phyloP scores from a whole-genome alignment of 768 basidiomycete species.

The Crassisporium funariophilum region DNA sequence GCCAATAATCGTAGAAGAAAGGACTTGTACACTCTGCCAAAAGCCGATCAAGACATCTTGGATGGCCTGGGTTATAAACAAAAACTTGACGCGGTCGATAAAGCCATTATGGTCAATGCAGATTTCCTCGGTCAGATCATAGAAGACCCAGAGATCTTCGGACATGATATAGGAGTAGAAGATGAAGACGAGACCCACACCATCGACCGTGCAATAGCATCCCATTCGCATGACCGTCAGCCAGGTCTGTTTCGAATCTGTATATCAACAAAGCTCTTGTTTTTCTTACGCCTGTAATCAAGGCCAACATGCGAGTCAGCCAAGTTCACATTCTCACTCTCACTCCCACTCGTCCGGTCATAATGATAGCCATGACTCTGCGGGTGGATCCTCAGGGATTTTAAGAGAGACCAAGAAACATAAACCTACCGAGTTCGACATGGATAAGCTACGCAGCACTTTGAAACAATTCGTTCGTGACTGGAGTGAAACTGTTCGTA shows the following conservation, averaged over 20 bases:
- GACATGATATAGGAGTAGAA: slow-evolving; percentile 43
- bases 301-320: slow-evolving; percentile 15
- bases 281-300: background rate
- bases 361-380: slow-evolving; percentile 37
- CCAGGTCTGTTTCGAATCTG: background rate
- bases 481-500: slow-evolving; percentile 79
- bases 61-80: slow-evolving; percentile 70
- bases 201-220: background rate
- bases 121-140: slow-evolving; percentile 76
- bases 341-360: slow-evolving; percentile 31
- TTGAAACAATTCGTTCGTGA: slow-evolving; percentile 92
- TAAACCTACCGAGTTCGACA: slow-evolving; percentile 69
- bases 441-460: slow-evolving; percentile 91
- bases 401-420: slow-evolving; percentile 32
- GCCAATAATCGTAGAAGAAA: slow-evolving; percentile 69
- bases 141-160: slow-evolving; percentile 81
- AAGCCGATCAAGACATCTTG: slow-evolving; percentile 69
- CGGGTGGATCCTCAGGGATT: slow-evolving; percentile 16
- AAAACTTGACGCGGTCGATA: slow-evolving; percentile 79
- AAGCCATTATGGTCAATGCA: slow-evolving; percentile 79
- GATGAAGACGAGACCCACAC: slow-evolving; percentile 21
- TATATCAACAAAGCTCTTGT: background rate
- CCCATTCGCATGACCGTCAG: slow-evolving; percentile 12
- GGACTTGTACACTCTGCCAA: slow-evolving; percentile 72
- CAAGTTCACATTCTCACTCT: slow-evolving; percentile 21